phyloP scores from a whole-genome alignment of 106 monocot genomes.

The Vanilla planifolia region DNA sequence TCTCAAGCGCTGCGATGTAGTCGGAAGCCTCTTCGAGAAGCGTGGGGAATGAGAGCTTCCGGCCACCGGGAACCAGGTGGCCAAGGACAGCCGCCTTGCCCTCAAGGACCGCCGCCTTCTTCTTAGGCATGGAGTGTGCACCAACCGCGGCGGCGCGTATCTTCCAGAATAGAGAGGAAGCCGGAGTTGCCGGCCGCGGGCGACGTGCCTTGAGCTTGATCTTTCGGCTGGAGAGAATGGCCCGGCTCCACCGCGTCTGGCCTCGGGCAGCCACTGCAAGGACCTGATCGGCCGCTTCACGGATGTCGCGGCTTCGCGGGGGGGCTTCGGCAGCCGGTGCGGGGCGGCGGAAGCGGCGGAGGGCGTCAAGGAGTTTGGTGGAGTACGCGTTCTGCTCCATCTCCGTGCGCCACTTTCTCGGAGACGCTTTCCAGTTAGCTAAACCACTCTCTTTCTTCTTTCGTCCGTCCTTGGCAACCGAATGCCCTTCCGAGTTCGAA shows the following conservation, averaged over 20 bases:
- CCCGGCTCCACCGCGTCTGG: conserved; percentile 60
- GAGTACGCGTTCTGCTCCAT: conserved; percentile 38
- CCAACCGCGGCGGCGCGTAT: not conserved
- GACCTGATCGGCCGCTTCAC: conserved; percentile 49
- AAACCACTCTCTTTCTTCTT: too few species aligned
- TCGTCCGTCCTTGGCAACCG: too few species aligned
- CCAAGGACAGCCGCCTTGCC: conserved; percentile 60
- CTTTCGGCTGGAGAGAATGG: conserved; percentile 26
- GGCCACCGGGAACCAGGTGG: conserved; percentile 77
- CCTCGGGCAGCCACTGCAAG: conserved; percentile 50
- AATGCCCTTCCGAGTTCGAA: too few species aligned
- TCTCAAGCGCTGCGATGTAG: conserved; percentile 93
- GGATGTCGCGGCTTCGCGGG: conserved; percentile 20
- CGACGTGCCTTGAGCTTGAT: not conserved
- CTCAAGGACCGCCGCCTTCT: conserved; percentile 16
- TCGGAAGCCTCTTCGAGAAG: conserved; percentile 76
- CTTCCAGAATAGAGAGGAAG: not conserved
- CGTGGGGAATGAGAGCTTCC: conserved; percentile 61
- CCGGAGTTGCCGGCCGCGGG: not conserved
- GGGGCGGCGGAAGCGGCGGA: conserved; percentile 24
- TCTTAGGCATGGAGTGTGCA: not conserved
- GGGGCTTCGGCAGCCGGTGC: not conserved
- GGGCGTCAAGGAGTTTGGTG: conserved; percentile 37
- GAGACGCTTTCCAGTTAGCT: too few species aligned
- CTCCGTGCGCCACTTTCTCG: conserved; percentile 19